Percentiles rank a stretch among this genome's conserved stretches.
These are phyloP conservation scores for Tetracentron sinense DNA, from an alignment of 164 flowering plant species.

Conservation along the genomic window DNA sequence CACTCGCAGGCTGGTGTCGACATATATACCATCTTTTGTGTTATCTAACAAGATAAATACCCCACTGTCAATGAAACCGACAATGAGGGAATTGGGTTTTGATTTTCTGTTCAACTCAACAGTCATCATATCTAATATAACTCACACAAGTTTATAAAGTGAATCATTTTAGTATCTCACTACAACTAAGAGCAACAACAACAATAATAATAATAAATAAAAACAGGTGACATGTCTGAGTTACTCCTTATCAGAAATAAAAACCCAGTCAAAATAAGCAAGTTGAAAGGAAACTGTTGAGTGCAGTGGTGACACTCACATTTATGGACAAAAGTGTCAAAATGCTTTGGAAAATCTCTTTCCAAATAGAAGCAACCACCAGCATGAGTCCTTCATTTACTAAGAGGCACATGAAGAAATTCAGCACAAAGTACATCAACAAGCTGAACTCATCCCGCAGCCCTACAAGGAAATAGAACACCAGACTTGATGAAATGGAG, in stretches of 20 bases:
- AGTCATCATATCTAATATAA: too few relatives aligned
- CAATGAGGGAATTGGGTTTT: too few relatives aligned
- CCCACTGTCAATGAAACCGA: too few relatives aligned
- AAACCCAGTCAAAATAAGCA: not conserved
- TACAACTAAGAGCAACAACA: too few relatives aligned
- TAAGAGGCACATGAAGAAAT: slow-evolving; percentile 81
- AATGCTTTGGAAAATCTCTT: slow-evolving; percentile 61
- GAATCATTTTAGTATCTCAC: too few relatives aligned
- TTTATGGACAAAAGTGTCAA: slow-evolving; percentile 59
- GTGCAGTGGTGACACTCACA: slow-evolving; percentile 47
- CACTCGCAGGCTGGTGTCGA: too few relatives aligned
- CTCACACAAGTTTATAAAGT: too few relatives aligned
- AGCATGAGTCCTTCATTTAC: slow-evolving; percentile 89
- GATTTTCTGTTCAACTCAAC: too few relatives aligned
- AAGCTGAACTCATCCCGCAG: slow-evolving; percentile 83
- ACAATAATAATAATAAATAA: too few relatives aligned
- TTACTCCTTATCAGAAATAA: slow-evolving; percentile 3
- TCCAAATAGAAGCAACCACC: slow-evolving; percentile 57
- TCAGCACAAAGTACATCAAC: slow-evolving; percentile 92
- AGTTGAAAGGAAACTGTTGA: not conserved
- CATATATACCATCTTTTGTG: too few relatives aligned
- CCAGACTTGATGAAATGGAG: slow-evolving; percentile 81
- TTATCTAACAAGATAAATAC: too few relatives aligned
- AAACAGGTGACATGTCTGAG: not conserved
- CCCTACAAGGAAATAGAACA: slow-evolving; percentile 88